Conservation (phyloP, 192 early-diverging fungal species). For the Podila verticillata region DNA sequence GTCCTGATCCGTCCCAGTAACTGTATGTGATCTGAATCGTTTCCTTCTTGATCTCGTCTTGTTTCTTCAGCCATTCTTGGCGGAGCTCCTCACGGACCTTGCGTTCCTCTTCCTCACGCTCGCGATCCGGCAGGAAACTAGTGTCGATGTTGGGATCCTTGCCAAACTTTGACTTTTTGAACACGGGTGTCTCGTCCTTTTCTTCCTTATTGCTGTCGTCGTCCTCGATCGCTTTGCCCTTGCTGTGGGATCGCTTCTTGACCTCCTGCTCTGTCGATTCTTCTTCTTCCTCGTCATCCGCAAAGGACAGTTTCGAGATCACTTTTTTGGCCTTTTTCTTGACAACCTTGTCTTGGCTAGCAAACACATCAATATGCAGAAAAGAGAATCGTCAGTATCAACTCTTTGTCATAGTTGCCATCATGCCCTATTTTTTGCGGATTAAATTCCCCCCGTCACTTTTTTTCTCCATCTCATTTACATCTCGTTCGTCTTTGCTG, state of each 20-base stretch:
- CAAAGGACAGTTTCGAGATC: constrained; percentile 82
- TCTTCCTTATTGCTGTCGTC: constrained; percentile 30
- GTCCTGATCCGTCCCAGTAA: constrained; percentile 97
- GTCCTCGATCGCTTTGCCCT: constrained; percentile 31
- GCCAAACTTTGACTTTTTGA: constrained; percentile 63
- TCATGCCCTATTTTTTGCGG: neutral
- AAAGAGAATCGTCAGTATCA: too few relatives aligned
- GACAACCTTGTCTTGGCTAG: constrained; percentile 61
- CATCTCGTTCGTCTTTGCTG: constrained; percentile 67
- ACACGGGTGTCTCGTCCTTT: constrained; percentile 5
- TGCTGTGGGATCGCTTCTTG: constrained; percentile 14
- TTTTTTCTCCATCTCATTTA: constrained; percentile 8
- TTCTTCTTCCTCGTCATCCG: constrained; percentile 67
- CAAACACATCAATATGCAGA: neutral
- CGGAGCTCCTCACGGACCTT: constrained; percentile 77
- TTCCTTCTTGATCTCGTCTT: constrained; percentile 88
- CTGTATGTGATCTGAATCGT: constrained; percentile 88
- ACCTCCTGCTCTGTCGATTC: constrained; percentile 41
- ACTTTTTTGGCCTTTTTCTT: constrained; percentile 74
- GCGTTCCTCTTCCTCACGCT: constrained; percentile 84
- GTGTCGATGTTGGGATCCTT: constrained; percentile 95
- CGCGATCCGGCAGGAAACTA: constrained; percentile 89
- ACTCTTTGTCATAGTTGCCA: too few relatives aligned
- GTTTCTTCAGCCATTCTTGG: constrained; percentile 83
- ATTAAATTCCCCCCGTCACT: neutral